Conservation (phyloP, 2,329 filamentous ascomycete species). For the Hawksworthiomyces lignivorus region DNA sequence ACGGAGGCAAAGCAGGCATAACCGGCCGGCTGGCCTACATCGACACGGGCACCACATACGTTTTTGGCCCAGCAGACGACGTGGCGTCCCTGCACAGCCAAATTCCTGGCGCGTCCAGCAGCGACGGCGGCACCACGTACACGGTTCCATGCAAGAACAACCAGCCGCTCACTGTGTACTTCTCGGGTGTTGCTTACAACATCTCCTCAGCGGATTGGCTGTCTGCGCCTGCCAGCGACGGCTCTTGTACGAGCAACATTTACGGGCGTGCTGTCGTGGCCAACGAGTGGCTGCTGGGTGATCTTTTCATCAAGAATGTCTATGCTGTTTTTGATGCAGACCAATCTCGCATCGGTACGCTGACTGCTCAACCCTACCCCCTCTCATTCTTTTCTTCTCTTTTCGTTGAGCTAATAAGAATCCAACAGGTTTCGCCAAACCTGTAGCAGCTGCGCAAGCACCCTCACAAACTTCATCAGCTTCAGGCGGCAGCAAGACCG, state of each 20-base stretch:
- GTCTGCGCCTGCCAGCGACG: conserved; percentile 28
- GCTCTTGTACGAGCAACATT: conserved; percentile 61
- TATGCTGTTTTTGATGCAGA: conserved; percentile 81
- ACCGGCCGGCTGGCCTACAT: conserved; percentile 59
- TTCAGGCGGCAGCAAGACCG: neutral
- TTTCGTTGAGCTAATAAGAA: too few species aligned
- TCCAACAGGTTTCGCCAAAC: conserved; percentile 9
- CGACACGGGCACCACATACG: conserved; percentile 76
- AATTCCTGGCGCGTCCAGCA: conserved; percentile 53
- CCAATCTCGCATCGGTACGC: conserved; percentile 52
- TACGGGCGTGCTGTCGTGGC: conserved; percentile 62
- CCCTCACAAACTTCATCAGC: neutral
- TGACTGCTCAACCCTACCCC: too few species aligned
- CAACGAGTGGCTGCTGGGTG: conserved; percentile 71
- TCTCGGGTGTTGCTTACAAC: conserved; percentile 59
- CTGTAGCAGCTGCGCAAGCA: too few species aligned
- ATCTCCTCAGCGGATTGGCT: conserved; percentile 69
- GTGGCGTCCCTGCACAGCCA: conserved; percentile 59
- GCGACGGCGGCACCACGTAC: conserved; percentile 52
- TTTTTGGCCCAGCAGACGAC: conserved; percentile 62
- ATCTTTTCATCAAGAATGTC: conserved; percentile 83
- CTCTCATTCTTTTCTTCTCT: neutral
- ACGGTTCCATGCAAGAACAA: conserved; percentile 65
- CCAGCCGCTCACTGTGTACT: conserved; percentile 53
- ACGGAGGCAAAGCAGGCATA: conserved; percentile 50